Conservation (phyloP, 257 asterid genomes). For the Scutellaria baicalensis region DNA sequence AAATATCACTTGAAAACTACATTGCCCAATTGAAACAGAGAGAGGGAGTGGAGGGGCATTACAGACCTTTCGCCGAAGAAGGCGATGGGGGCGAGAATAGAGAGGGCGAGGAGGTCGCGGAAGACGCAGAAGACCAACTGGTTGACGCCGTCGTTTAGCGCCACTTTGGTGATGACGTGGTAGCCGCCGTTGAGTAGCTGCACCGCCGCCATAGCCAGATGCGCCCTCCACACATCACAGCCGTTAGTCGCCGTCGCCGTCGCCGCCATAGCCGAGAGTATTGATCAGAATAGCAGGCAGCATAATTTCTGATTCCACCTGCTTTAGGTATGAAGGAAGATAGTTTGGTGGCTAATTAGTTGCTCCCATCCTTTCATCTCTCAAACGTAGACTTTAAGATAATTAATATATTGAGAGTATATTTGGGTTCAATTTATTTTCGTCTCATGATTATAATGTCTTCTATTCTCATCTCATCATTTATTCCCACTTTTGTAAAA, state of each 20-base stretch:
- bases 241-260: slow-evolving; percentile 27
- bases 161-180: slow-evolving; percentile 90
- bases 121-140: slow-evolving; percentile 84
- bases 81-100: slow-evolving; percentile 86
- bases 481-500: too few relatives aligned
- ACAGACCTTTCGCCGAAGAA: slow-evolving; percentile 80
- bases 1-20: too few relatives aligned
- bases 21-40: not conserved
- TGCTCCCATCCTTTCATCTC: too few relatives aligned
- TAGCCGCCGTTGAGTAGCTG: slow-evolving; percentile 75
- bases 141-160: slow-evolving; percentile 86
- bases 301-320: too few relatives aligned
- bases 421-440: too few relatives aligned
- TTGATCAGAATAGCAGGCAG: too few relatives aligned
- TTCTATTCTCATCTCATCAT: too few relatives aligned
- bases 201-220: slow-evolving; percentile 74
- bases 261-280: not conserved
- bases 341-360: too few relatives aligned
- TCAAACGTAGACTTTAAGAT: too few relatives aligned
- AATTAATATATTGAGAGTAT: too few relatives aligned
- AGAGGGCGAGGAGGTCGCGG: slow-evolving; percentile 76
- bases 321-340: too few relatives aligned
- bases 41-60: not conserved
- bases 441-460: too few relatives aligned
- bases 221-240: slow-evolving; percentile 66